Base-by-base conservation (phyloP, 2,329 filamentous ascomycete species). In the Diaporthe sp. region DNA sequence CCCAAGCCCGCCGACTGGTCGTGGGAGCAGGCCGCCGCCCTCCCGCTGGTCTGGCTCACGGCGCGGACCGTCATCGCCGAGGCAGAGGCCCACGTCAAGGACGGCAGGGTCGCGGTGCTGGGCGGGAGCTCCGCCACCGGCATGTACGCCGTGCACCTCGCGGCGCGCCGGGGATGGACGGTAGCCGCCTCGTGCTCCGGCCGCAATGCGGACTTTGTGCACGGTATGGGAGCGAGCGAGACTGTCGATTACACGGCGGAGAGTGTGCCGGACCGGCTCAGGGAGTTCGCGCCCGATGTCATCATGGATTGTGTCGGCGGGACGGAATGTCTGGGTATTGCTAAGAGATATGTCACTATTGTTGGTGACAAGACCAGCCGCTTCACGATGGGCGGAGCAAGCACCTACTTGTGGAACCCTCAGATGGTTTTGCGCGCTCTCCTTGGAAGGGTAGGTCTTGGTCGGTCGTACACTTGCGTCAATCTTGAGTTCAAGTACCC, bases 91-190 rank as follows among this genome's bases (percentile, higher is more conserved):
- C 75, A 71, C 22, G 60, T 76, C 22, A 68, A 44, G 55, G 42
- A 75, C 31, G 70, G 74, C 42, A 76, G 68, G 47, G 61, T 79
- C 20, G 76, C 73, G 3, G 63, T 80, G 15, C 63, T 79, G 31
- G 77, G 78, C 15, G 79, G 78, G 37, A 78, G 76, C 44, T 79
- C 79, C 1, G 73, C 71, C 22, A 78, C 70, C 2, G 78, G 79
- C 10, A 76, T 80, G 71, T 79, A 80, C 73, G 71, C 72, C 3
- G 61, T 77, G 9, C 67, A 75, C 12, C 53, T 80, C 4, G 79
- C 79, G 2, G 71, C 67, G 22, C 58, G 71, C 65, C 77, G 77
- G n/a, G 78, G 78, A 17, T 80, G 78, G 79, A 72, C 60, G 4
- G 75, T 80, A 28, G 37, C 77, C 10, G 73, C 76, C 10, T 77